Evolutionary conservation across 2,329 filamentous ascomycete genomes (phyloP), one percentile per base, ranked within the genome.

Genomic region (Colletotrichum tropicale): DNA sequence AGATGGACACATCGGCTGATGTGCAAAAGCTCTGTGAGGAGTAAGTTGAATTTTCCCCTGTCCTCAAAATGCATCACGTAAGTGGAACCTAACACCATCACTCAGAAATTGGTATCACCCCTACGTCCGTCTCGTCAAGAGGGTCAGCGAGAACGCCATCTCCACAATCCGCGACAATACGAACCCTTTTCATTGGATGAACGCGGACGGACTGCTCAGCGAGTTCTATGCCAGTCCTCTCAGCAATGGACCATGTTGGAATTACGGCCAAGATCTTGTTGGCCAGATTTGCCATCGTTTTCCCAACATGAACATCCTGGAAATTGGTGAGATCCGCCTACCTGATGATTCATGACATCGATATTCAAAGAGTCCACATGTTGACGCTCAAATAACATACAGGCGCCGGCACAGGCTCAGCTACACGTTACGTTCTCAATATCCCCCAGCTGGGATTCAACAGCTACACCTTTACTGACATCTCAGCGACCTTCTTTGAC

Each of bases 401-500:
- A 73, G 71, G 71, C 13, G 55, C 36, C 13, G 71, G 71, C 13
- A 73, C 71, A 10, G 71, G 55, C 21, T 69, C 65, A 15, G 71
- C 71, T 18, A 73, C 71, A 18, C 28, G 21, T 6, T 56, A 69
- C 18, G 30, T 73, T 13, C 18, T 73, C 21, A 15, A 56, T 24
- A 38, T 72, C 2, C 56, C 56, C 7, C 30, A 73, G 56, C 56
- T 73, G 30, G 71, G 71, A 5, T 56, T 73, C 65, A 73, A 73
- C 24, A 71, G 72, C 4, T 81, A 82, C 72, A 79, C 75, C 5
- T 82, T 77, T 56, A 81, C 81, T 2, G 81, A 82, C 67, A 76
- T 81, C 52, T 79, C 77, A 12, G 28, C 66, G 2, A 74, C 74
- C 6, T 80, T 80, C 38, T 80, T 81, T 26, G 68, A 78, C 70